These are phyloP conservation scores for Solanum pennellii DNA, from an alignment of 257 asterid genomes.

Conservation along the genomic window DNA sequence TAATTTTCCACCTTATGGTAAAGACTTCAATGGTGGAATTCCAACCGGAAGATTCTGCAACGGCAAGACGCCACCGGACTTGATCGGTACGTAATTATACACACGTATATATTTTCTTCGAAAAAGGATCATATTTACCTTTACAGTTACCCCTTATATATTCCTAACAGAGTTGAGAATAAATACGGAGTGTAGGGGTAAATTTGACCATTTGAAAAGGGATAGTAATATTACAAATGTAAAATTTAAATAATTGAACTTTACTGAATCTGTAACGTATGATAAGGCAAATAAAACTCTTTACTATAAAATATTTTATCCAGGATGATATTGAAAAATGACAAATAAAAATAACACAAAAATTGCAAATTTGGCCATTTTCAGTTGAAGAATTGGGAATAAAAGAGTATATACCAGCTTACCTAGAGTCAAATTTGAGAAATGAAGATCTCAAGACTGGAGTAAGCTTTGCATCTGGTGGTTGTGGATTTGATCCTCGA, in stretches of 20 bases:
- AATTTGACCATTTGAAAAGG: background rate
- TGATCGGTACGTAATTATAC: conserved; percentile 30
- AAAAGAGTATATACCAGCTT: conserved; percentile 50
- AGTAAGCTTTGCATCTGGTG: conserved; percentile 93
- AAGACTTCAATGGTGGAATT: conserved; percentile 35
- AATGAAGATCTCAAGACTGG: conserved; percentile 47
- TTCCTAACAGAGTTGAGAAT: background rate
- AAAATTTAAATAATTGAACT: background rate
- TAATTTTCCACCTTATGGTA: conserved; percentile 57
- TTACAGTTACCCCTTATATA: background rate
- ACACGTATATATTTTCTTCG: background rate
- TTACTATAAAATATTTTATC: background rate
- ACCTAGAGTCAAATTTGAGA: conserved; percentile 42
- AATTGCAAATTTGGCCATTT: background rate
- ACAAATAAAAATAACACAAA: background rate
- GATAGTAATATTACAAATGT: background rate
- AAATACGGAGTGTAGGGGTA: background rate
- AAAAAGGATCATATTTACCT: background rate
- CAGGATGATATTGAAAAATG: background rate
- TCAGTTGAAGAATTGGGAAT: conserved; percentile 61
- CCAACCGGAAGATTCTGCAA: conserved; percentile 71
- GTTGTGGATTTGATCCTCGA: conserved; percentile 57
- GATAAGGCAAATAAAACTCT: background rate
- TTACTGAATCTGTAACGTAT: background rate
- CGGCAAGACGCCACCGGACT: conserved; percentile 56